Base-by-base conservation (phyloP, 2,329 filamentous ascomycete species). In the Cordyceps cateniannulata region DNA sequence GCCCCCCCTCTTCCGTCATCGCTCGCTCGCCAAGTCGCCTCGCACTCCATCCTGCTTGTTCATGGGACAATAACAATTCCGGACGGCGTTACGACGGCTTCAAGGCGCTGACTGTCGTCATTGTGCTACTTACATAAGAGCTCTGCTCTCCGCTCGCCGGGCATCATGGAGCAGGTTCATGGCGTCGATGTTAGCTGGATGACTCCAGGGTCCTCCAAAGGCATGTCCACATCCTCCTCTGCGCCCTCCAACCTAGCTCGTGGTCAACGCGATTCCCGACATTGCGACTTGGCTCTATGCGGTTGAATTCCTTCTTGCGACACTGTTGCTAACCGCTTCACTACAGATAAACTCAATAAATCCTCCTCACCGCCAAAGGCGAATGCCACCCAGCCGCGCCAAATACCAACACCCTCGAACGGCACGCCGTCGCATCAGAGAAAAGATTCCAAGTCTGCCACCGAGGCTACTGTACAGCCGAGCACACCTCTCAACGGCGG, bases 111-210 rank as follows among this genome's bases (percentile, higher is more conserved):
- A 52, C 20, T 52, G 48, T 38, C 38, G 56, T 50, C 47, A 12
- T 14, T 22, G 45, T 58, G 35, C 35, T 22, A 50, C 32, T 29
- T 14, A 25, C 24, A 38, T 29, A 50, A 22, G 32, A 44, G 45
- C 18, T 16, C 54, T 27, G 45, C 45, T 48, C 9, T 20, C 9
- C 32, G 45, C 32, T 14, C 29, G 7, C 22, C 22, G 32, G 14
- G 20, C 9, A 47, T 66, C 63, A 93, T 93, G 90, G 90, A 93
- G 76, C 87, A 89, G 68, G 84, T 90, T 66, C 86, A 91, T 73
- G 87, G 88, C 66, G 84, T 96, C 70, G 91, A 96, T 76, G 91
- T 96, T 70, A 92, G 89, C 75, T 96, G 91, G 91, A 89, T 96
- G 79, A 82, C 82, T 67, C 89, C 95, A 75, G 89, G 90, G 71